phyloP scores from a whole-genome alignment of 768 basidiomycete species.

The Suillus brevipes region DNA sequence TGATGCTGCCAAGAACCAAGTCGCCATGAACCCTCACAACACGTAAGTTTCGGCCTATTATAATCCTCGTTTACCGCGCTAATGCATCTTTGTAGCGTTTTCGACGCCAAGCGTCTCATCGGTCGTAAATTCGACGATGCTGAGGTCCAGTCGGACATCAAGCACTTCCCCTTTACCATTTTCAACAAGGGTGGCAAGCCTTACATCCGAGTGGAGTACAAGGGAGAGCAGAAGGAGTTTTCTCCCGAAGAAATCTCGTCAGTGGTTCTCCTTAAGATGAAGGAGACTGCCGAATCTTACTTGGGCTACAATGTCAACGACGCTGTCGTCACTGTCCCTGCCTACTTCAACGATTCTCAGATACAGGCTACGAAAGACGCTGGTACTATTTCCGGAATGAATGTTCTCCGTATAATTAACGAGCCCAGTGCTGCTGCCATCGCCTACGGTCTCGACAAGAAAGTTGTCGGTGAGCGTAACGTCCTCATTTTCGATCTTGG shows the following conservation, averaged over 20 bases:
- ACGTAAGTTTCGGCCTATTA: slow-evolving; percentile 46
- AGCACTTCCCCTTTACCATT: slow-evolving; percentile 95
- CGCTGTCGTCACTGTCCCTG: slow-evolving; percentile 95
- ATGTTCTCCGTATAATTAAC: slow-evolving; percentile 98
- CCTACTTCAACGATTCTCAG: slow-evolving; percentile 99
- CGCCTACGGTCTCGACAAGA: slow-evolving; percentile 97
- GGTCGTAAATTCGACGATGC: slow-evolving; percentile 86
- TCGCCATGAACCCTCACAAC: slow-evolving; percentile 97
- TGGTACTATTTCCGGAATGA: slow-evolving; percentile 89
- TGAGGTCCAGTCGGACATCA: slow-evolving; percentile 81
- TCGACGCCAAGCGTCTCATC: slow-evolving; percentile 98
- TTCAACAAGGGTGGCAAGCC: slow-evolving; percentile 87
- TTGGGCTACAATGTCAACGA: slow-evolving; percentile 81
- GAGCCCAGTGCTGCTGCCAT: slow-evolving; percentile 98
- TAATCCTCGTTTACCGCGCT: background rate
- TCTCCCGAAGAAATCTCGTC: slow-evolving; percentile 98
- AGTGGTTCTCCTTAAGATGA: slow-evolving; percentile 98
- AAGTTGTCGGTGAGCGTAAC: slow-evolving; percentile 86
- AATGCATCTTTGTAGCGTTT: slow-evolving; percentile 58
- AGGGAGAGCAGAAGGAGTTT: slow-evolving; percentile 92
- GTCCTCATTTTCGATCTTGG: slow-evolving; percentile 98
- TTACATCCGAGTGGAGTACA: slow-evolving; percentile 86
- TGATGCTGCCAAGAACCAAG: slow-evolving; percentile 98
- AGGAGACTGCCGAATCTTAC: slow-evolving; percentile 97
- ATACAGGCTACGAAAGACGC: slow-evolving; percentile 99